A percentile compares a stretch with the other conserved stretches of the same genome.
phyloP scores from a whole-genome alignment of 2,329 filamentous ascomycete species.

The Fusarium concolor region DNA sequence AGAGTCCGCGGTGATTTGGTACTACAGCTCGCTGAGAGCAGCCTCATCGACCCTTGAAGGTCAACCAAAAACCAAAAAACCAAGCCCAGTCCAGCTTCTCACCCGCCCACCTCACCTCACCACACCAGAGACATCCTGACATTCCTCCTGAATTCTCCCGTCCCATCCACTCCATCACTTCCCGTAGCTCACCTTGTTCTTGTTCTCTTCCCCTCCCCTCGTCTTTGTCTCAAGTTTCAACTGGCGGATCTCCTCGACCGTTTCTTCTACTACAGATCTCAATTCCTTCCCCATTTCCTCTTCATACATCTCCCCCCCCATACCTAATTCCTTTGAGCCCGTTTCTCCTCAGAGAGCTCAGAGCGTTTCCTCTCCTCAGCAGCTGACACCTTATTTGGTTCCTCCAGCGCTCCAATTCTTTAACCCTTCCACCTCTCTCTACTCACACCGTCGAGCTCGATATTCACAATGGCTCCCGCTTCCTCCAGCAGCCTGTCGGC shows the following conservation, averaged over 20 bases:
- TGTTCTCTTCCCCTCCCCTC: conserved; percentile 25
- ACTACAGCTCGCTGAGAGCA: conserved; percentile 35
- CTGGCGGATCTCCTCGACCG: conserved; percentile 43
- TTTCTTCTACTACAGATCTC: conserved; percentile 39
- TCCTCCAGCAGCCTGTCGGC: conserved; percentile 73
- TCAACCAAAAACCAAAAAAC: conserved; percentile 46
- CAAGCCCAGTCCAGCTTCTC: conserved; percentile 45
- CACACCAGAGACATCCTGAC: conserved; percentile 32
- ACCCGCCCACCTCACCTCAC: conserved; percentile 43
- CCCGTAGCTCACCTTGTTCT: conserved; percentile 11
- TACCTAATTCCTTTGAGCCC: conserved; percentile 48
- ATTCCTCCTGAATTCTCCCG: conserved; percentile 48
- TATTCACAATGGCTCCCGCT: conserved; percentile 64
- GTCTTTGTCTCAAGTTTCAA: conserved; percentile 45
- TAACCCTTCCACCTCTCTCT: conserved; percentile 30
- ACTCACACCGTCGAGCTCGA: conserved; percentile 41
- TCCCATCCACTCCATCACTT: conserved; percentile 14
- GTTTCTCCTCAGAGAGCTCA: conserved; percentile 42
- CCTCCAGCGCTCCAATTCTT: conserved; percentile 36
- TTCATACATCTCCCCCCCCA: conserved; percentile 38
- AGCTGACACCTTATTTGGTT: conserved; percentile 43
- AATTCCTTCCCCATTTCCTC: conserved; percentile 32
- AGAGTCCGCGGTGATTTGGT: conserved; percentile 22
- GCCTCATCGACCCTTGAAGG: conserved; percentile 44
- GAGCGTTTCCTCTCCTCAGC: conserved; percentile 38